Percentiles rank a stretch among this genome's conserved stretches.
These are phyloP conservation scores for Yamadazyma phyllophila DNA, from an alignment of 805 yeast species.

Conservation along the genomic window DNA sequence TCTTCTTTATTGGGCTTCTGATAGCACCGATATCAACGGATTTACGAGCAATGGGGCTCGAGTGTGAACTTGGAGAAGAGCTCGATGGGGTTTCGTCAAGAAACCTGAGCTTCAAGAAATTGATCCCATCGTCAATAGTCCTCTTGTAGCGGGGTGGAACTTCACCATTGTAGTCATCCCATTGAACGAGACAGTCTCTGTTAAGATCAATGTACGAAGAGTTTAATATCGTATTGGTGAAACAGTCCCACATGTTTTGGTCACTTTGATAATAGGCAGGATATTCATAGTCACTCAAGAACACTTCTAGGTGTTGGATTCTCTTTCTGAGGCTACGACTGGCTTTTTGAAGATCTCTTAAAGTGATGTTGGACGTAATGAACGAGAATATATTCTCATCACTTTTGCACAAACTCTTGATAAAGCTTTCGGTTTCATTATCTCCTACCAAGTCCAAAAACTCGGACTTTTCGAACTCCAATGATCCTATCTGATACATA, in stretches of 20 bases:
- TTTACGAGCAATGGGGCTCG: not conserved
- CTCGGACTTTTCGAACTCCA: constrained; percentile 52
- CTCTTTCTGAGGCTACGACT: constrained; percentile 31
- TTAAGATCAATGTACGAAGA: constrained; percentile 28
- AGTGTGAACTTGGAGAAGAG: not conserved
- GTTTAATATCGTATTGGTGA: constrained; percentile 28
- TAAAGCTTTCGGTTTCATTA: constrained; percentile 57
- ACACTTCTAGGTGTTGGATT: constrained; percentile 27
- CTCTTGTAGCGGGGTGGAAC: constrained; percentile 25
- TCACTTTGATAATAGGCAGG: constrained; percentile 26
- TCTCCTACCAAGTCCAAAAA: constrained; percentile 38
- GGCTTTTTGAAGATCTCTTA: constrained; percentile 42
- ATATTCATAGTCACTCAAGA: constrained; percentile 31
- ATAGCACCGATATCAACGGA: not conserved
- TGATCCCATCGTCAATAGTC: constrained; percentile 33
- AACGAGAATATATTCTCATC: constrained; percentile 37
- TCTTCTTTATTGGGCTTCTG: constrained; percentile 22
- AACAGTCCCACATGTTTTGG: constrained; percentile 34
- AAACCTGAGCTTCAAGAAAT: constrained; percentile 31
- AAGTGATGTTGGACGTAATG: constrained; percentile 41
- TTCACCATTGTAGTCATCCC: constrained; percentile 24
- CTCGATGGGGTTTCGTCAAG: constrained; percentile 13
- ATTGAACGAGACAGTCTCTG: constrained; percentile 29
- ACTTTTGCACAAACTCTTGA: constrained; percentile 37
- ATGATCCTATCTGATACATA: constrained; percentile 44